phyloP scores from a whole-genome alignment of 805 yeast species.

The Barnettozyma californica region DNA sequence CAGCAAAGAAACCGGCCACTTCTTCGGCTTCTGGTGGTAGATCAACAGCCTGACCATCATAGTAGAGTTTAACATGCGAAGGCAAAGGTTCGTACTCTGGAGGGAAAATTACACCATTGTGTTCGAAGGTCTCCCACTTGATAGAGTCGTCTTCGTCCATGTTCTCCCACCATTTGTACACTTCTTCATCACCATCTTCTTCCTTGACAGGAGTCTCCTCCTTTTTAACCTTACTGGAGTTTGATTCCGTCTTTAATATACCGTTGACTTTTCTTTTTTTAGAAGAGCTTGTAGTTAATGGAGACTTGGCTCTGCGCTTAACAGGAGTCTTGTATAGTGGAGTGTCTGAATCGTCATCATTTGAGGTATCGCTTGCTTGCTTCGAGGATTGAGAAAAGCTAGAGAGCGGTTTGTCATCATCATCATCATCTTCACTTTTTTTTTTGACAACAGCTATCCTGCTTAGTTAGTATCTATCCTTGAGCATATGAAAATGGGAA shows the following conservation, averaged over 20 bases:
- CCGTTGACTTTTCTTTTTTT: conserved; percentile 21
- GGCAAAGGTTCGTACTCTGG: conserved; percentile 90
- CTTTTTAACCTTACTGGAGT: conserved; percentile 6
- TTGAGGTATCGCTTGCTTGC: conserved; percentile 14
- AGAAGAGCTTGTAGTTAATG: conserved; percentile 14
- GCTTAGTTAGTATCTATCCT: conserved; percentile 1
- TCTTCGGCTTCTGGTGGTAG: conserved; percentile 86
- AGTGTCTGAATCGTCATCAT: conserved; percentile 25
- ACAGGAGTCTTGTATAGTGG: conserved; percentile 12
- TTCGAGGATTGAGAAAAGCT: conserved; percentile 11
- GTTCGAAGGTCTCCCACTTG: conserved; percentile 84
- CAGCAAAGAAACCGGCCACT: conserved; percentile 93
- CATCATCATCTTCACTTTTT: conserved; percentile 13
- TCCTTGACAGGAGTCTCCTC: conserved; percentile 17
- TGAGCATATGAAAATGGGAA: not conserved
- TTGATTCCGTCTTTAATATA: conserved; percentile 4
- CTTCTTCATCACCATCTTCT: conserved; percentile 52
- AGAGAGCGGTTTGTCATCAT: conserved; percentile 22
- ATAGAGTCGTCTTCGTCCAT: conserved; percentile 58
- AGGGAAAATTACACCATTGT: conserved; percentile 89
- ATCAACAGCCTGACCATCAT: conserved; percentile 69
- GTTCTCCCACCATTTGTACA: conserved; percentile 84
- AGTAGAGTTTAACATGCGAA: conserved; percentile 62
- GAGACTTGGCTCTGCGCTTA: conserved; percentile 8
- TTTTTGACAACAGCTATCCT: not conserved